A percentile compares a stretch with the other conserved stretches of the same genome.
phyloP scores from a whole-genome alignment of 371 early-diverging fungal genomes.

The Mucor velutinosus region DNA sequence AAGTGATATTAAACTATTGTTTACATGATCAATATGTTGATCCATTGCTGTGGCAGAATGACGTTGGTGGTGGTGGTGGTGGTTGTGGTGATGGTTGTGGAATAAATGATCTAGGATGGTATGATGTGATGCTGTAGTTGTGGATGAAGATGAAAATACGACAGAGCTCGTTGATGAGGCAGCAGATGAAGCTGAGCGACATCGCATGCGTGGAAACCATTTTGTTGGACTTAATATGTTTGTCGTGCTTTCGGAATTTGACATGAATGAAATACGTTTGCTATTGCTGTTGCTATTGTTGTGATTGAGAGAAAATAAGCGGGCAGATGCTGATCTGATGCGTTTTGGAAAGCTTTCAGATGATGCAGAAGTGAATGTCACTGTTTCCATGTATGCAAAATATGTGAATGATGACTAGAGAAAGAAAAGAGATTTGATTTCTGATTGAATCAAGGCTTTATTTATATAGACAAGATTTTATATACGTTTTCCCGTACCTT shows the following conservation, averaged over 20 bases:
- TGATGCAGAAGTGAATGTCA: not conserved
- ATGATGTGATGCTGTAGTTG: slow-evolving; percentile 3
- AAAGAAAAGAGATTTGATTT: not conserved
- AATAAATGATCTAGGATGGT: not conserved
- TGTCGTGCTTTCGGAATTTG: not conserved
- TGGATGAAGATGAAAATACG: slow-evolving; percentile 12
- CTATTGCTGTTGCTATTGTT: slow-evolving; percentile 8
- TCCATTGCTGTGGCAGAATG: not conserved
- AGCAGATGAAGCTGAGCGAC: slow-evolving; percentile 23
- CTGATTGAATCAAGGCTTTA: not conserved
- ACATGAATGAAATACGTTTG: not conserved
- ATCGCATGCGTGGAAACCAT: slow-evolving; percentile 22
- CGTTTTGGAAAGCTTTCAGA: slow-evolving; percentile 21
- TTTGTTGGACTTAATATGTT: slow-evolving; percentile 14
- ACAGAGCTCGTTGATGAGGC: slow-evolving; percentile 21
- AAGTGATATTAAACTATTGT: not conserved
- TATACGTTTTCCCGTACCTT: not conserved
- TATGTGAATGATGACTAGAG: not conserved
- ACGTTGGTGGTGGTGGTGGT: too few relatives aligned
- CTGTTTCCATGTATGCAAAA: not conserved
- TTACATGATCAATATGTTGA: not conserved
- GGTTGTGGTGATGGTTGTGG: not conserved
- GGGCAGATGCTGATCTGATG: slow-evolving; percentile 22
- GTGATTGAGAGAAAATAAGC: slow-evolving; percentile 14
- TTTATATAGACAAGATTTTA: not conserved